Base-by-base conservation (phyloP, 352 stramenopile species). In the Blastocystis sp. region DNA sequence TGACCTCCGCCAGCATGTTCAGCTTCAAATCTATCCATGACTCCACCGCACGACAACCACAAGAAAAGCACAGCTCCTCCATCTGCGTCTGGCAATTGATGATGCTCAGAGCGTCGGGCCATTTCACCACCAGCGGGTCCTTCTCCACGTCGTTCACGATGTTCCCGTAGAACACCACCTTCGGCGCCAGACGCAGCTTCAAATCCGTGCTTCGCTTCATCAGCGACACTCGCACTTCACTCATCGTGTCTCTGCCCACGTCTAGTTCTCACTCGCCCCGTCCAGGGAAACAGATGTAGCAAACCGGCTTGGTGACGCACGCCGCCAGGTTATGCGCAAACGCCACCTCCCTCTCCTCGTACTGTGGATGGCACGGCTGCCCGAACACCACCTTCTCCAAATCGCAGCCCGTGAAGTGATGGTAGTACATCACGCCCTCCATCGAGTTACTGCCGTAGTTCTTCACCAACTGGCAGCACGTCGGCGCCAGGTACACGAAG, bases 401-500 rank as follows among this genome's bases (percentile, higher is more conserved):
- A 34, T 43, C 2, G 45, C 71, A 81, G 19, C 40, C 63, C 48
- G 62, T 40, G 11, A 81, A 28, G 34, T 61, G 21, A 66, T 81
- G 45, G 38, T 81, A 81, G n/a, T 42, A 66, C 19, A 66, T 21
- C 9, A 7, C n/a, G 6, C 45, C 21, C 38, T 45, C 38, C 38
- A 48, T 21, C 6, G 6, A 24, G 54, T 77, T 77, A 9, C 38
- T 40, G 34, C 66, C 66, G 38, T 68, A 81, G 21, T 81, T 24
- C 10, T 21, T 24, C 34, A 81, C 71, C 6, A 60, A 40, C 40
- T 42, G 4, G n/a, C 3, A 81, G 52, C 66, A 81, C 19, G 19
- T 59, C 4, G 71, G 24, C 21, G 71, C 14, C 0, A 81, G 3
- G 52, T 81, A 81, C 19, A 24, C 21, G 21, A 19, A 52, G 24